A percentile compares a stretch with the other conserved stretches of the same genome.
phyloP scores from a whole-genome alignment of 768 basidiomycete genomes.

The Naematelia encephala region DNA sequence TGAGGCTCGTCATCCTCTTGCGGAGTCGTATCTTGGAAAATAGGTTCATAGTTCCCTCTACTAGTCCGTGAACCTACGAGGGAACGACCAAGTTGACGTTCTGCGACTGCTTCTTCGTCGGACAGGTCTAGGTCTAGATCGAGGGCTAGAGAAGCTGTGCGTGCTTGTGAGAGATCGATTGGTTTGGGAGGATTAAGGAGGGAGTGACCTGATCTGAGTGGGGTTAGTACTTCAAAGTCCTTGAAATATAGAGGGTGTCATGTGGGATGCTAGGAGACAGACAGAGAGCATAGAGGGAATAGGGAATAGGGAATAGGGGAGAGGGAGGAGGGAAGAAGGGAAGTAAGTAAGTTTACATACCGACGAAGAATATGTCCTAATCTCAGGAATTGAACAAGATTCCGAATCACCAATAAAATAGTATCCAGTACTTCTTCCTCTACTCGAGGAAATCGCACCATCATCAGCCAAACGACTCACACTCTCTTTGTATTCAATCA shows the following conservation, averaged over 20 bases:
- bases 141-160: slow-evolving; percentile 48
- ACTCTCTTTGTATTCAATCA: no score
- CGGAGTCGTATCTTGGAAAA: slow-evolving; percentile 20
- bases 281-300: neutral
- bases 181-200: slow-evolving; percentile 51
- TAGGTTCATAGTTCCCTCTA: slow-evolving; percentile 21
- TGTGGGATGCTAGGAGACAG: neutral
- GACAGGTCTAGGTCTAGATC: slow-evolving; percentile 53
- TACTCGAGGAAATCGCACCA: no score
- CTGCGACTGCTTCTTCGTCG: slow-evolving; percentile 52
- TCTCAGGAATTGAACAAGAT: slow-evolving; percentile 79
- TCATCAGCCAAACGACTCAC: no score
- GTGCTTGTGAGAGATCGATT: slow-evolving; percentile 53
- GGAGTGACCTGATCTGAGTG: slow-evolving; percentile 52
- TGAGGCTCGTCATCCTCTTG: slow-evolving; percentile 14
- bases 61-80: slow-evolving; percentile 8
- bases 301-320: no score
- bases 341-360: slow-evolving; percentile 56
- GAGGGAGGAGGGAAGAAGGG: neutral
- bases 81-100: slow-evolving; percentile 27
- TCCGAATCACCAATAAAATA: slow-evolving; percentile 82
- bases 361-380: slow-evolving; percentile 90
- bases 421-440: slow-evolving; percentile 77
- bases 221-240: no score
- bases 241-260: neutral